These are phyloP conservation scores for Acidiella bohemica DNA, from an alignment of 495 filamentous ascomycete genomes.

Conservation along the genomic window DNA sequence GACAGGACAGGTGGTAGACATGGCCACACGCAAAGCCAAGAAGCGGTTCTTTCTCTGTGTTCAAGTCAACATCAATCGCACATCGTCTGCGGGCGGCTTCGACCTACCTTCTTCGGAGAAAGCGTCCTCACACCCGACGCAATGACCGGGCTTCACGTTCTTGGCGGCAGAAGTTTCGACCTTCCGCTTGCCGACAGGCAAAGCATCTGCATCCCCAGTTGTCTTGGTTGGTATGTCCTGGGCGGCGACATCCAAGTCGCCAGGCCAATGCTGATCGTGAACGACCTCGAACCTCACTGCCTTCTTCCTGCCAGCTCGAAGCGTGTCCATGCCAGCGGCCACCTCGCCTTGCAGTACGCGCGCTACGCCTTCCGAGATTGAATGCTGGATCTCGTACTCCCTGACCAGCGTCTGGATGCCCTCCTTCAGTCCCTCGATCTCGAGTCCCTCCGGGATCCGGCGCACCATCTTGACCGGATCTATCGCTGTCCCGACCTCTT, in stretches of 20 bases:
- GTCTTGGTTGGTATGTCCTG: slow-evolving; percentile 12
- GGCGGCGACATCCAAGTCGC: slow-evolving; percentile 12
- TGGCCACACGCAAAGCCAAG: slow-evolving; percentile 88
- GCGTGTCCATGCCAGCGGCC: slow-evolving; percentile 59
- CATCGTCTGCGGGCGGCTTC: too few relatives aligned
- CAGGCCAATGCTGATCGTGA: slow-evolving; percentile 22
- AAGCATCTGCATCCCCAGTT: slow-evolving; percentile 9
- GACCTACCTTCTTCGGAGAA: slow-evolving; percentile 16
- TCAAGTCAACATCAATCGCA: neutral
- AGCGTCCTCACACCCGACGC: slow-evolving; percentile 15
- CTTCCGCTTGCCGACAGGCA: slow-evolving; percentile 12
- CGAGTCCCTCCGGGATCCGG: slow-evolving; percentile 78
- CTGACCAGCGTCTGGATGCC: slow-evolving; percentile 75
- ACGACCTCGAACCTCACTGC: slow-evolving; percentile 80
- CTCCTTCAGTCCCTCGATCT: slow-evolving; percentile 77
- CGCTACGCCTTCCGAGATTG: slow-evolving; percentile 80
- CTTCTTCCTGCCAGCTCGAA: slow-evolving; percentile 61
- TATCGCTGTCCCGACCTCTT: slow-evolving; percentile 86
- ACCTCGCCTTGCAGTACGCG: slow-evolving; percentile 79
- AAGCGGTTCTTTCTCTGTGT: slow-evolving; percentile 30
- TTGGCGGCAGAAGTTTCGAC: slow-evolving; percentile 13
- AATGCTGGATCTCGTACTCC: slow-evolving; percentile 85
- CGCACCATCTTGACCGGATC: slow-evolving; percentile 80
- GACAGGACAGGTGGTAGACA: slow-evolving; percentile 74
- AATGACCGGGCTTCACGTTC: slow-evolving; percentile 19